Conservation (phyloP, 495 filamentous ascomycete genomes). For the Halenospora varia region DNA sequence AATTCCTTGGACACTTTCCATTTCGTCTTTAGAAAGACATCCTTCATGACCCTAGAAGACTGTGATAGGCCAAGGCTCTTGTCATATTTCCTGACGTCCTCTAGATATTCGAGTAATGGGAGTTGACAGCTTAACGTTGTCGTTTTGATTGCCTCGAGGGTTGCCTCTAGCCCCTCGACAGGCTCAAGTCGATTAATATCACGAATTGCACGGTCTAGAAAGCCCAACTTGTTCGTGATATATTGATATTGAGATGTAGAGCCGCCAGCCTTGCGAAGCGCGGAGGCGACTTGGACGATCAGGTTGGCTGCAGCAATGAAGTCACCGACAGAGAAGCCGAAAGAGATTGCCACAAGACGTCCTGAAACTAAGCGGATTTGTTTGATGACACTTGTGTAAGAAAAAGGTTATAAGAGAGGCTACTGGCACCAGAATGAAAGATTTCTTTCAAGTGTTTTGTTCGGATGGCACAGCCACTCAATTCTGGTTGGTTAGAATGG, state of each 20-base stretch:
- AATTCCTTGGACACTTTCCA: neutral
- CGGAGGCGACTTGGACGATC: conserved; percentile 1
- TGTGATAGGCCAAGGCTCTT: neutral
- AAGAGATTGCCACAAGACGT: neutral
- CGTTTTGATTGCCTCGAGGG: neutral
- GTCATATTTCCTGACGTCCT: neutral
- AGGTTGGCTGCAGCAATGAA: neutral
- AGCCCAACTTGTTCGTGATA: neutral
- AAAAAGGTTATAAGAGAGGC: too few relatives aligned
- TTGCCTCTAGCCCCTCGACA: neutral
- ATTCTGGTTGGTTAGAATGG: too few relatives aligned
- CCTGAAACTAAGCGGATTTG: neutral
- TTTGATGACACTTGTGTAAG: too few relatives aligned
- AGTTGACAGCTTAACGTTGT: neutral
- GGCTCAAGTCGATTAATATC: neutral
- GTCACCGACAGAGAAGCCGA: neutral
- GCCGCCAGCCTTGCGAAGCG: conserved; percentile 7
- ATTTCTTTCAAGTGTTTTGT: too few relatives aligned
- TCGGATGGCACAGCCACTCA: too few relatives aligned
- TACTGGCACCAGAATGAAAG: too few relatives aligned
- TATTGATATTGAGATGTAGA: neutral
- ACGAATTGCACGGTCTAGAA: neutral
- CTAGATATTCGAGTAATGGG: neutral
- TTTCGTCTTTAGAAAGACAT: neutral
- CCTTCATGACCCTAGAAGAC: neutral